Percentiles rank a stretch among this genome's conserved stretches.
Conservation (phyloP, 2,329 filamentous ascomycete genomes). For the Fusarium veterinarium region DNA sequence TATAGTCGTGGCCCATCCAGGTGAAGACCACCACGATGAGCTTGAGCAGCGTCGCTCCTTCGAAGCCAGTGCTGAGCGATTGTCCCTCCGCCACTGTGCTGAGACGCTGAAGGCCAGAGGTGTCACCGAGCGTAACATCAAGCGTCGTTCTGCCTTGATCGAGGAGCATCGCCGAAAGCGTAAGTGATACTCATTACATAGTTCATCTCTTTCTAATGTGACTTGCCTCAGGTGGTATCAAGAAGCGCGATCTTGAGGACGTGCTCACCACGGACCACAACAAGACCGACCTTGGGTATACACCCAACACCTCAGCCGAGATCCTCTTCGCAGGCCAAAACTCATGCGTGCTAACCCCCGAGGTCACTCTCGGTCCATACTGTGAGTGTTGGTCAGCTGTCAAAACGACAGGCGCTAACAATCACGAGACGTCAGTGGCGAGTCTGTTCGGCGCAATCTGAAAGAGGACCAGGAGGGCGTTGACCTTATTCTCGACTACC, state of each 20-base stretch:
- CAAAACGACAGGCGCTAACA: background rate
- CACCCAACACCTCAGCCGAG: conserved; percentile 43
- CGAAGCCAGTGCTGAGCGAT: background rate
- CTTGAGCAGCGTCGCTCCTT: background rate
- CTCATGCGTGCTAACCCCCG: conserved; percentile 61
- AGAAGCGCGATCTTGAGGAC: conserved; percentile 49
- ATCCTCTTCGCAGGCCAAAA: conserved; percentile 54
- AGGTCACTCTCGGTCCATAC: conserved; percentile 62
- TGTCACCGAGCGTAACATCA: conserved; percentile 55
- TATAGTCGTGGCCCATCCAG: background rate
- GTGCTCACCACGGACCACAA: conserved; percentile 52
- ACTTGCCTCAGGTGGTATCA: conserved; percentile 15
- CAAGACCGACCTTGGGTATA: conserved; percentile 50
- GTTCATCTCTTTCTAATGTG: background rate
- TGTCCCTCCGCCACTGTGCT: conserved; percentile 59
- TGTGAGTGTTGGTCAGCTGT: conserved; percentile 29
- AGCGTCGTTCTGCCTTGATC: conserved; percentile 56
- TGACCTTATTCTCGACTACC: conserved; percentile 55
- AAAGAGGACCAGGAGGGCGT: conserved; percentile 56
- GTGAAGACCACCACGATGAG: conserved; percentile 9
- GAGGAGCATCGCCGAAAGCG: conserved; percentile 56
- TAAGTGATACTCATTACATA: background rate
- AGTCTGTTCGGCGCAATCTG: conserved; percentile 51
- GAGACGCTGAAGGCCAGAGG: conserved; percentile 59
- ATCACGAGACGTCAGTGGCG: conserved; percentile 43